Evolutionary conservation across 805 yeast species (phyloP).

Genomic region (Teunomyces barrocoloradensis): DNA sequence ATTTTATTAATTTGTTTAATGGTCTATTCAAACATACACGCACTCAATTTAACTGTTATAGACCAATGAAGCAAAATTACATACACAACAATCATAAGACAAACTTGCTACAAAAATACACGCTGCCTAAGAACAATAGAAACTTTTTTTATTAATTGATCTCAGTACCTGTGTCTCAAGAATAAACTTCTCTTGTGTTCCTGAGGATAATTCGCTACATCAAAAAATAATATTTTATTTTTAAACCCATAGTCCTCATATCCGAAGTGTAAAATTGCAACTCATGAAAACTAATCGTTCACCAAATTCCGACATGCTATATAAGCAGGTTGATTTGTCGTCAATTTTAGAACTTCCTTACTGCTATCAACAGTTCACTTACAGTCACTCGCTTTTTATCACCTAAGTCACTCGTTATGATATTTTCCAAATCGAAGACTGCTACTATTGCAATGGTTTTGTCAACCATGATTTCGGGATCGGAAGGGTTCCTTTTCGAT

Average conservation of each 20-base stretch:
- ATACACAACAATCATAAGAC: not conserved
- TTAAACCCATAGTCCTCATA: not conserved
- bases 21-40: too few relatives aligned
- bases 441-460: conserved; percentile 12
- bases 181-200: not conserved
- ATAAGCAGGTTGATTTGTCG: not conserved
- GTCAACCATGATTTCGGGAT: conserved; percentile 7
- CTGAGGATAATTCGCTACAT: not conserved
- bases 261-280: not conserved
- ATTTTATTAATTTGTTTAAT: too few relatives aligned
- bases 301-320: not conserved
- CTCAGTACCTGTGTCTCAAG: not conserved
- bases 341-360: not conserved
- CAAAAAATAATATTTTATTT: not conserved
- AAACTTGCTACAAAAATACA: not conserved
- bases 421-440: conserved; percentile 12
- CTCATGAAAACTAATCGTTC: not conserved
- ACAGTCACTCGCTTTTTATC: conserved; percentile 6
- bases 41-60: not conserved
- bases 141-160: not conserved
- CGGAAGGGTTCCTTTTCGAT: conserved; percentile 5
- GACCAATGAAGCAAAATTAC: not conserved
- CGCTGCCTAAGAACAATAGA: not conserved
- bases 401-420: conserved; percentile 6
- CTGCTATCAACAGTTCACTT: not conserved